phyloP scores from a whole-genome alignment of 441 rosid genomes.

The Cnidoscolus chayamansa region DNA sequence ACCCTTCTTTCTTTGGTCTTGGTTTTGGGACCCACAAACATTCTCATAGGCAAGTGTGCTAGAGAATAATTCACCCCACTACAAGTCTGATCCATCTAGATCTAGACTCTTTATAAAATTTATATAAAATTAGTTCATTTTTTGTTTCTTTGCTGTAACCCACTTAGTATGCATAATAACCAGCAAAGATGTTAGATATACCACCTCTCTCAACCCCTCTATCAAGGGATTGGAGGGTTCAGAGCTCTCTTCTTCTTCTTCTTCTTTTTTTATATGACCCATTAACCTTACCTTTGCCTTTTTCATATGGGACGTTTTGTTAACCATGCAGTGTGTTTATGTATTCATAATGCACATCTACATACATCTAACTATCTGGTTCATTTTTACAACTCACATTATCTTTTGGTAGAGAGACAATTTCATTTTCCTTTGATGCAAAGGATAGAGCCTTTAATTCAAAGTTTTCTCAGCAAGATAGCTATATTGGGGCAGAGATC shows the following conservation, averaged over 20 bases:
- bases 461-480: conserved; percentile 19
- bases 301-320: conserved; percentile 10
- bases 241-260: not conserved
- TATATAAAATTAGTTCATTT: conserved; percentile 20
- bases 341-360: not conserved
- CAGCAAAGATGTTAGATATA: conserved; percentile 18
- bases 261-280: not conserved
- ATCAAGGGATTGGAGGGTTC: conserved; percentile 23
- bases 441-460: conserved; percentile 8
- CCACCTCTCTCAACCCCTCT: not conserved
- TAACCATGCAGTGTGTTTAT: conserved; percentile 3
- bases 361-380: not conserved
- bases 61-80: conserved; percentile 61
- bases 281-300: conserved; percentile 15
- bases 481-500: conserved; percentile 12
- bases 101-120: conserved; percentile 16
- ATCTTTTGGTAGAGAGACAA: conserved; percentile 9
- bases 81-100: conserved; percentile 31
- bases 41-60: conserved; percentile 66
- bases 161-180: conserved; percentile 36
- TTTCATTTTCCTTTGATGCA: conserved; percentile 9
- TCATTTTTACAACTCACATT: conserved; percentile 10
- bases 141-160: conserved; percentile 45
- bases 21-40: conserved; percentile 55
- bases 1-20: conserved; percentile 25